Base-by-base conservation (phyloP, 352 stramenopile genomes). In the Globisporangium sylvaticum region DNA sequence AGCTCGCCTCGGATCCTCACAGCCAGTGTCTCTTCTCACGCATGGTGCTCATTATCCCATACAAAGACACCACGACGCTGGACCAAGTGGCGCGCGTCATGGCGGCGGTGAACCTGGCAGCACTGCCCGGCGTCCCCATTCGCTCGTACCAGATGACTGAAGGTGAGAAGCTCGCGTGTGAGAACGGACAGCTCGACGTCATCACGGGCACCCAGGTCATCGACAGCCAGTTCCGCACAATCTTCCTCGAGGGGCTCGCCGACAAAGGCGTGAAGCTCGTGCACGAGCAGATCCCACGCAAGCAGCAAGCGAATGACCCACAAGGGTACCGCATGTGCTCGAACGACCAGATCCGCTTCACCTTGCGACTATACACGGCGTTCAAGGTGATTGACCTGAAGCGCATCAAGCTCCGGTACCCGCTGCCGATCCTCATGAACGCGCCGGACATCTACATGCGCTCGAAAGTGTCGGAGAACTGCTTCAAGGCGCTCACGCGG, bases 381-480 rank as follows among this genome's bases (percentile, higher is more conserved):
- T 97, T 97, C 63, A 79, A 92, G 44, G 72, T 60, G 54, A 34
- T 95, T 10, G 89, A 97, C 52, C 68, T 98, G 20, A 97, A 97
- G 72, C 86, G 90, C 42, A 90, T 98, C 54, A 94, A 96, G 46
- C 75, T 97, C 52, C 82, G 90, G 5, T 86, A 90, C 39, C 78
- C 89, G n/a, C 79, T 98, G 25, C 73, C 78, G 2, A 57, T 80
- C 42, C 74, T 98, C 8, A 70, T 87, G 48, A 73, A 80, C 66
- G 79, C 70, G 32, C 89, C 91, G 0, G 90, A 97, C 56, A 94
- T 98, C 8, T 98, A 98, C 75, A 90, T 97, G 83, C 75, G 87
- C 57, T 70, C 87, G 27, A 96, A 96, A 66, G 91, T 97, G 3
- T 86, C 83, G 32, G 77, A 84, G 68, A 75, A 83, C 34, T 97